Evolutionary conservation across 495 filamentous ascomycete genomes (phyloP), one percentile per base, ranked within the genome.

Genomic region (Aspergillus asperescens): DNA sequence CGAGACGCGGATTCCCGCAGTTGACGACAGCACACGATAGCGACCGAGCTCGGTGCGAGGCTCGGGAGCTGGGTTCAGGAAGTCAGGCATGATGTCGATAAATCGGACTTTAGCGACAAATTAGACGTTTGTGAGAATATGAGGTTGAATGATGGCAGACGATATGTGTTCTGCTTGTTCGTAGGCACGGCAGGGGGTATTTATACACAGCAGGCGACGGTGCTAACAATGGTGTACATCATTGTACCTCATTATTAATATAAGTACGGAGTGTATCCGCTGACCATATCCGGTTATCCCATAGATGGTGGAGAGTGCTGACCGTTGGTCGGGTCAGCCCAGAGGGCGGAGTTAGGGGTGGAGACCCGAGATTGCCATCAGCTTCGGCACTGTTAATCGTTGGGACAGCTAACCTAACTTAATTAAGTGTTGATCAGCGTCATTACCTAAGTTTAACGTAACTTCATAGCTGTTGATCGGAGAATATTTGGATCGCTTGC

Each of bases 1-100:
- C 7, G 77, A 82, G 12, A 84, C 82, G 16, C 75, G 74, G 53
- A 86, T 69, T 8, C 78, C 81, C 2, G 82, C 81, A 0, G 64
- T 76, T 19, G 81, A 72, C 27, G 81, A 76, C 15, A 87, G 78
- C 44, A 85, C 63, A 23, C 82, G 79, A 62, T 83, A 51, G 16
- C 78, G 74, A 39, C 77, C 82, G 19, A 86, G 72, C 46, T 75
- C 67, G 46, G 75, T 81, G 16, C 63, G 35, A n/a, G 81, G 81
- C 34, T 76, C 70, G 0, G 77, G 73, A 4, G 75, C 68, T 24
- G 69, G 60, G 9, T 54, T 24, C 59, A 59, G 55, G 68, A 76
- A 68, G 79, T 82, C 48, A 0, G 60, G 20, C 63, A 66, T 68
- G 40, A 5, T 63, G 43, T 45, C 20, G 18, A 27, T 12, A 39